These are phyloP conservation scores for Cadophora luteo-olivacea DNA, from an alignment of 2,329 filamentous ascomycete species.

Conservation along the genomic window DNA sequence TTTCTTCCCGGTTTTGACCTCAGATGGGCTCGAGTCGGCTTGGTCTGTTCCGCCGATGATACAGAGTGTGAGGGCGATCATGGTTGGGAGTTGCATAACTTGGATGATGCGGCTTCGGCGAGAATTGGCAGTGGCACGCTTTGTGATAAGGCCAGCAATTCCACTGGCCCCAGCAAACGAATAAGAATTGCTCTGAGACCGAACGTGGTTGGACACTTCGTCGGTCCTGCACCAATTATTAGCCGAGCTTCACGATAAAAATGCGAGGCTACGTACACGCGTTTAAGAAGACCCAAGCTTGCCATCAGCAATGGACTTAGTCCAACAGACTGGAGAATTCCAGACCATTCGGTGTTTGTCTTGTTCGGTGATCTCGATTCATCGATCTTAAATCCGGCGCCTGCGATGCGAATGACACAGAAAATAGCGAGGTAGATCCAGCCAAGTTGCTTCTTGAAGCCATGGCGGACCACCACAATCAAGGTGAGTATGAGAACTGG, in stretches of 20 bases:
- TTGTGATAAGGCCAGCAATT: constrained; percentile 23
- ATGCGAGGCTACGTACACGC: constrained; percentile 34
- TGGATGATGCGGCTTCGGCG: constrained; percentile 40
- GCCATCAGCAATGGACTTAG: constrained; percentile 41
- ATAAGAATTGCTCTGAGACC: constrained; percentile 18
- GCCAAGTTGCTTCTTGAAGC: constrained; percentile 43
- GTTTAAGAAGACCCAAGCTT: constrained; percentile 38
- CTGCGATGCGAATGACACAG: constrained; percentile 42
- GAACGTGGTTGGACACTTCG: constrained; percentile 34
- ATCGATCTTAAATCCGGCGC: constrained; percentile 43
- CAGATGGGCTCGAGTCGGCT: constrained; percentile 26
- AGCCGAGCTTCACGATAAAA: background rate
- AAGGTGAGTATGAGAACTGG: constrained; percentile 34
- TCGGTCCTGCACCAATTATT: constrained; percentile 30
- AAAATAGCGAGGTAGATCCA: constrained; percentile 47
- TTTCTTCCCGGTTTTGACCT: constrained; percentile 33
- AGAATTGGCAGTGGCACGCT: constrained; percentile 35
- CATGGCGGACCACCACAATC: constrained; percentile 36
- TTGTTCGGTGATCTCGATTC: constrained; percentile 37
- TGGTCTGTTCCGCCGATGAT: constrained; percentile 42
- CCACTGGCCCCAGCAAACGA: background rate
- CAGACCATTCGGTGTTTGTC: constrained; percentile 43
- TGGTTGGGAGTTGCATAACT: constrained; percentile 39
- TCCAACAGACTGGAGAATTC: constrained; percentile 41
- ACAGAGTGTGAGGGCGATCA: constrained; percentile 41